Evolutionary conservation across 1,139 yeast species (phyloP).

Genomic region (Candida sanyaensis): DNA sequence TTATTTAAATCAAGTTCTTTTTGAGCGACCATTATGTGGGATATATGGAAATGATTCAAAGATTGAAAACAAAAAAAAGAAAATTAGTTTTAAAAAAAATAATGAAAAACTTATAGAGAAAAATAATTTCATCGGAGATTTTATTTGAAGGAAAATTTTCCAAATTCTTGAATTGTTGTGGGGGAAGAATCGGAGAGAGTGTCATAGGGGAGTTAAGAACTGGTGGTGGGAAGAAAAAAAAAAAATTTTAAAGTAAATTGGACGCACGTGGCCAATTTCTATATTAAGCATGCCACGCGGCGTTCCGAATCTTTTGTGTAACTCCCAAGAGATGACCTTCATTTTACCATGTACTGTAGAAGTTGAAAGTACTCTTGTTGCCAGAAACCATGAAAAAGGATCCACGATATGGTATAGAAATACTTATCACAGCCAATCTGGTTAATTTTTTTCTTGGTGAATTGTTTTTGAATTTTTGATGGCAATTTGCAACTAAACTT

Average conservation of each 20-base stretch:
- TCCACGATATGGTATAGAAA: too few species aligned
- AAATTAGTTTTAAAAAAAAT: neutral
- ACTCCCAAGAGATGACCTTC: too few species aligned
- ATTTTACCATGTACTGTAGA: too few species aligned
- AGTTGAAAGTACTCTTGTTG: too few species aligned
- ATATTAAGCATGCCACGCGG: neutral
- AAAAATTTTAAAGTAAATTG: neutral
- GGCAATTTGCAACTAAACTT: too few species aligned
- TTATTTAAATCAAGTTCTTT: conserved; percentile 50
- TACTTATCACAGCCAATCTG: too few species aligned
- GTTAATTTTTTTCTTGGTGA: too few species aligned
- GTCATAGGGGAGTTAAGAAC: neutral
- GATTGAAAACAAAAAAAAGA: neutral
- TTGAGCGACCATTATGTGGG: conserved; percentile 27
- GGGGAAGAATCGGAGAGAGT: neutral
- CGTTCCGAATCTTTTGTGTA: neutral
- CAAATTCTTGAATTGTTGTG: neutral
- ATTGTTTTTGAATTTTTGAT: too few species aligned
- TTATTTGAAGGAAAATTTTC: neutral
- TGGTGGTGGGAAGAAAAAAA: neutral
- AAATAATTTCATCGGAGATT: neutral
- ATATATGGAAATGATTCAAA: neutral
- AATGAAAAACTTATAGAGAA: neutral
- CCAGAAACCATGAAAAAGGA: too few species aligned
- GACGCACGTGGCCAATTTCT: conserved; percentile 1